Evolutionary conservation across 176 grass and related monocot genomes (phyloP), one percentile per base, ranked within the genome.

Genomic region (Phragmites australis): DNA sequence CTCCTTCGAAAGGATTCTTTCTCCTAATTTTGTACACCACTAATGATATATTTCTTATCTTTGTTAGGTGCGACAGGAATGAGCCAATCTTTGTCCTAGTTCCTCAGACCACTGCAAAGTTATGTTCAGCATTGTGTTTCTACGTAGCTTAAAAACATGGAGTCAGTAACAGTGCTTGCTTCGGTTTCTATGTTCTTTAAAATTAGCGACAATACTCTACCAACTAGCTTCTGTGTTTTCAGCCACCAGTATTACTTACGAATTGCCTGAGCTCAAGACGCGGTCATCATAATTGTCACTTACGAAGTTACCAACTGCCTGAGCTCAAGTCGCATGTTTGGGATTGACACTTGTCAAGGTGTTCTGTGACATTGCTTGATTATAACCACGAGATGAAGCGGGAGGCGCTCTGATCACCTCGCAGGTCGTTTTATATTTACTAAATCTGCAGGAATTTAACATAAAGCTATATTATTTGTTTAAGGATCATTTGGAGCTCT

Each of bases 11-110:
- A 30, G 48, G 6, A 1, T 72, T 17, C 18, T 46, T 18, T 10
- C 29, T 50, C 16, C 1, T 19, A 5, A 59, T 40, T 49, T 40
- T 49, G 4, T 19, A 30, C 65, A 0, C 66, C 3, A 9, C 6
- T 42, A 6, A 49, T 82, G 53, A 76, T 34, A 7, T 55, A 19
- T 60, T 48, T 76, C 27, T 62, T 68, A 31, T 82, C 31, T 22
- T 69, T 18, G 9, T 23, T 70, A 76, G 85, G 85, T 87, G 14
- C 8, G n/a, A 43, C 32, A 31, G 43, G 42, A 55, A 78, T 56
- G 51, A 14, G 25, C 5, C 3, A 39, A 68, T 32, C 3, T 12
- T 27, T 44, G 5, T 5, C 34, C 34, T 2, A 53, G 46, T 75
- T 75, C 34, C 34, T 14, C 44, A 45, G 46, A 68, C 34, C 6